phyloP scores from a whole-genome alignment of 2,329 filamentous ascomycete species.

The Cadophora gregata region DNA sequence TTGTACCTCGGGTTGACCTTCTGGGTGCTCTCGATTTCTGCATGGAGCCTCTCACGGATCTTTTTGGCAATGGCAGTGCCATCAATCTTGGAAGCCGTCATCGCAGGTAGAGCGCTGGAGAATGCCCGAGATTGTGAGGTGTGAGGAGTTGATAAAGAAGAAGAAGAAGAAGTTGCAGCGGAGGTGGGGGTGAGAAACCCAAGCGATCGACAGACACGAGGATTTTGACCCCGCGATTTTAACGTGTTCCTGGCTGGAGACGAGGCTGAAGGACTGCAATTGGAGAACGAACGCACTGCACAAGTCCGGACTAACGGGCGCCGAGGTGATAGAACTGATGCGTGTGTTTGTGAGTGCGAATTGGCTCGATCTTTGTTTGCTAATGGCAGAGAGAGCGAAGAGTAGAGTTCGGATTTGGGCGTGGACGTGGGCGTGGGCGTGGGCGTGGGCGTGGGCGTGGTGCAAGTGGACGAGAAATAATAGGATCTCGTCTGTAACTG shows the following conservation, averaged over 20 bases:
- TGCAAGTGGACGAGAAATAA: background rate
- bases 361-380: background rate
- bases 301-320: slow-evolving; percentile 21
- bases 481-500: slow-evolving; percentile 10
- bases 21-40: slow-evolving; percentile 83
- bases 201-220: slow-evolving; percentile 23
- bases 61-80: slow-evolving; percentile 92
- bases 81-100: slow-evolving; percentile 92
- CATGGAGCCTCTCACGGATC: slow-evolving; percentile 82
- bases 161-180: slow-evolving; percentile 21
- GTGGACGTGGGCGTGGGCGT: background rate
- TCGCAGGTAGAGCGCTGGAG: slow-evolving; percentile 62
- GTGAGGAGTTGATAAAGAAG: slow-evolving; percentile 18
- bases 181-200: slow-evolving; percentile 32
- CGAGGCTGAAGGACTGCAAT: slow-evolving; percentile 26
- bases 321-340: slow-evolving; percentile 23
- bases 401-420: background rate
- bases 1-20: slow-evolving; percentile 84
- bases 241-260: slow-evolving; percentile 20
- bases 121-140: slow-evolving; percentile 45
- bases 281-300: slow-evolving; percentile 5
- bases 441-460: too few relatives aligned
- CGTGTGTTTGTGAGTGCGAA: slow-evolving; percentile 15
- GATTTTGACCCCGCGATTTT: slow-evolving; percentile 40
- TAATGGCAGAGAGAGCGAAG: slow-evolving; percentile 14